Evolutionary conservation across 345 rosid species (phyloP), one percentile per base, ranked within the genome.

Genomic region (Lepidium sativum): DNA sequence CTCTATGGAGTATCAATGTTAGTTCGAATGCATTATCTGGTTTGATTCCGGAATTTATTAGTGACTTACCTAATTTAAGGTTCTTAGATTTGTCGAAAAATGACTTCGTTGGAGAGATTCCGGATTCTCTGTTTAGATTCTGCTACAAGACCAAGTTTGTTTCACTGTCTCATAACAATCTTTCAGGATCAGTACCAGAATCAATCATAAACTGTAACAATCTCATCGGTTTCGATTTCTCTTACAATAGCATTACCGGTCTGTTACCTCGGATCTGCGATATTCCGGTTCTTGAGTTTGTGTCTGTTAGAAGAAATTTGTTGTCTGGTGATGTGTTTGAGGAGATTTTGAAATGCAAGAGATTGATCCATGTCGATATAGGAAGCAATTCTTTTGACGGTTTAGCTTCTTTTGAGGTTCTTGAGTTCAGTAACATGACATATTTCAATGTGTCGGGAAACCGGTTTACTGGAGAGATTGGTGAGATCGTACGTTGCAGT

Each of bases 21-120:
- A 94, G 99, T 66, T 84, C 95, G 11, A 94, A 94, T 79, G 87
- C 86, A n/a, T 73, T 94, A 7, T 84, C 97, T 56, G 99, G 99
- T 72, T 78, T 77, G 27, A 82, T 88, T 68, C 99, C 96, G 6
- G 96, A 86, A 33, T 94, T 94, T 70, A 63, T 94, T 35, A 97
- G 99, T 38, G 88, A 79, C 9, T 81, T 94, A 40, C 85, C 84
- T 42, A 88, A 68, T 52, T 80, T 94, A 44, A 80, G 99, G 76
- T 85, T 94, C 60, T 88, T 94, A 35, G 99, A 94, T 73, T 81
- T 94, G 80, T 94, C 99, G n/a, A 81, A 65, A 60, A 94, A 94
- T 78, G 81, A 78, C 31, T 88, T 81, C 61, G 29, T 35, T 25
- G 96, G 95, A 32, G 78, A 77, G 62, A 83, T 90, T 54, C 96